Conservation (phyloP, 176 grass and related monocot species). For the Olyra latifolia region DNA sequence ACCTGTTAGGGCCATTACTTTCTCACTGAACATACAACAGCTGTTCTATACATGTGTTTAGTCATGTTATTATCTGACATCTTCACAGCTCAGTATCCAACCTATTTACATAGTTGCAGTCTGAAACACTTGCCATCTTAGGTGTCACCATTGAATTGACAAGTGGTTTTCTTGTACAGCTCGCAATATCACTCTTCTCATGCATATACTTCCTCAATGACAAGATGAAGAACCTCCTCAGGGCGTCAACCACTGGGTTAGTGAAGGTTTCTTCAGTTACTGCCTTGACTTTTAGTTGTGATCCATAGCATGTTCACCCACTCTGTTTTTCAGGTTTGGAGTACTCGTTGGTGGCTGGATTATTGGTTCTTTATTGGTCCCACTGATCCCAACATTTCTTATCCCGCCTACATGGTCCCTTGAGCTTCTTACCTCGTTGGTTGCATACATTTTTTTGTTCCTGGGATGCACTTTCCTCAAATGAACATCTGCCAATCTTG, state of each 20-base stretch:
- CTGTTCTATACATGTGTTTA: background rate
- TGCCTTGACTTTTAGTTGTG: conserved; percentile 6
- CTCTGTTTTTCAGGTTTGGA: conserved; percentile 61
- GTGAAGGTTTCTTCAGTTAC: background rate
- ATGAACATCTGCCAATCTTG: conserved; percentile 36
- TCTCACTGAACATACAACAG: background rate
- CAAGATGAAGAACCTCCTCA: conserved; percentile 87
- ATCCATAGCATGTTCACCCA: conserved; percentile 19
- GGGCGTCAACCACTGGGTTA: conserved; percentile 85
- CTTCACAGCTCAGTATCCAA: background rate
- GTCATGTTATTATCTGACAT: background rate
- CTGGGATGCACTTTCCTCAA: conserved; percentile 84
- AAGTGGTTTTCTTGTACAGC: conserved; percentile 49
- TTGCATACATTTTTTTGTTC: conserved; percentile 90
- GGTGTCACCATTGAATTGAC: background rate
- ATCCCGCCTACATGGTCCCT: conserved; percentile 91
- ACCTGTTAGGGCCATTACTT: background rate
- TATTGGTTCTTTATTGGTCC: conserved; percentile 68
- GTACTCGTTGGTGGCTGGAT: conserved; percentile 84
- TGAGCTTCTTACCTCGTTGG: conserved; percentile 87
- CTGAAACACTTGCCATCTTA: background rate
- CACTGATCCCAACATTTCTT: conserved; percentile 73
- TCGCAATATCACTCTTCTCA: conserved; percentile 79
- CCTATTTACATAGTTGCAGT: background rate
- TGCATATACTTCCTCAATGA: conserved; percentile 98